These are phyloP conservation scores for Podospora sp. DNA, from an alignment of 495 filamentous ascomycete species.

Conservation along the genomic window DNA sequence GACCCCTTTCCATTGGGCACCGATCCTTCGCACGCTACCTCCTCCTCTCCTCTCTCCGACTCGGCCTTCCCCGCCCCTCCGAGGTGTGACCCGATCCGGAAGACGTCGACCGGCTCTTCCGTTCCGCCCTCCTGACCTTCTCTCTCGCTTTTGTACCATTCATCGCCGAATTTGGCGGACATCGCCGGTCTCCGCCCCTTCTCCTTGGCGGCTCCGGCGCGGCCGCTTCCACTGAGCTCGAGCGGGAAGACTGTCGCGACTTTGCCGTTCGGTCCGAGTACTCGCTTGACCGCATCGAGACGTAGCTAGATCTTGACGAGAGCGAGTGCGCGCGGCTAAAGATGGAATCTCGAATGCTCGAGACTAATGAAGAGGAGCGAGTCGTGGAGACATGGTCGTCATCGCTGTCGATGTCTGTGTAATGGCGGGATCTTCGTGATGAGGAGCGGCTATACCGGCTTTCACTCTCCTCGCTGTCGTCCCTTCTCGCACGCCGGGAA, in stretches of 20 bases:
- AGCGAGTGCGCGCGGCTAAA: background rate
- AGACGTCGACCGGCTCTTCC: background rate
- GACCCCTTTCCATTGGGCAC: too few species aligned
- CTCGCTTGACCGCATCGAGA: background rate
- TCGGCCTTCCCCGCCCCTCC: background rate
- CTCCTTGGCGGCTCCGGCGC: background rate
- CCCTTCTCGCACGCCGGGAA: too few species aligned
- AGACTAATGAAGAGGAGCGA: background rate
- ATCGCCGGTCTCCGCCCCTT: background rate
- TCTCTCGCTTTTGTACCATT: constrained; percentile 1
- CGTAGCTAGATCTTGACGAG: background rate
- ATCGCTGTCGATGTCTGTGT: background rate
- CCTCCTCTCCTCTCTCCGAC: background rate
- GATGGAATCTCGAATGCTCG: background rate
- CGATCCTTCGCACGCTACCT: background rate
- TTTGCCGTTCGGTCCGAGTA: background rate
- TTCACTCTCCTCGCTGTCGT: background rate
- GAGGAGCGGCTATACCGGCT: background rate
- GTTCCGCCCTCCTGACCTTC: background rate
- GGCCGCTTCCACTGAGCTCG: background rate
- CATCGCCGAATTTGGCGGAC: background rate
- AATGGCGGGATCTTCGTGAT: background rate
- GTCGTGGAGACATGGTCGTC: background rate
- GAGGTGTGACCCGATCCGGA: background rate
- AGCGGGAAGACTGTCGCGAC: background rate